Percentiles rank a stretch among this genome's conserved stretches.
phyloP scores from a whole-genome alignment of 129 eudicot species.

The Saussurea involucrata region DNA sequence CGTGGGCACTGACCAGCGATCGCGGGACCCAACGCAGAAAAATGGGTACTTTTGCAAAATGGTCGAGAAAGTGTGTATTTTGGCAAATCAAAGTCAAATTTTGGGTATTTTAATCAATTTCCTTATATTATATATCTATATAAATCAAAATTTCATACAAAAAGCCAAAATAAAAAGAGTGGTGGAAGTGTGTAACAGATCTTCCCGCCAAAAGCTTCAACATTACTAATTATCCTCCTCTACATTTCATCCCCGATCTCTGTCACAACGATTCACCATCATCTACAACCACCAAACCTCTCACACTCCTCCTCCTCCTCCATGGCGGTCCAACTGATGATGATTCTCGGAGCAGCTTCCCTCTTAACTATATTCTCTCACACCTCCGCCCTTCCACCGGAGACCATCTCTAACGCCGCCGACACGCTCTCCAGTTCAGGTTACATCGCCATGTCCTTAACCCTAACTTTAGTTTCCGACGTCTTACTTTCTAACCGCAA shows the following conservation, averaged over 20 bases:
- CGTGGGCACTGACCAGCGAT: too few relatives aligned
- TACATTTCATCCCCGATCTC: neutral
- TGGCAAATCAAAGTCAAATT: too few relatives aligned
- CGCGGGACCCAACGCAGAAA: too few relatives aligned
- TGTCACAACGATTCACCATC: constrained; percentile 5
- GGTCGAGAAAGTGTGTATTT: too few relatives aligned
- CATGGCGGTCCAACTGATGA: constrained; percentile 37
- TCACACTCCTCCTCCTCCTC: constrained; percentile 7
- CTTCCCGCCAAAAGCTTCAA: constrained; percentile 10
- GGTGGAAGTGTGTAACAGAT: neutral
- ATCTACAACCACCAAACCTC: constrained; percentile 13
- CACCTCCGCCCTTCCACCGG: constrained; percentile 39
- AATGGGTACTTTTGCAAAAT: too few relatives aligned
- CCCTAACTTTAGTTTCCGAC: constrained; percentile 50
- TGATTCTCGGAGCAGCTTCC: constrained; percentile 17
- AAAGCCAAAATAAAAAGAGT: neutral
- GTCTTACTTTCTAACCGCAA: constrained; percentile 23
- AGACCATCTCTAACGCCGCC: constrained; percentile 55
- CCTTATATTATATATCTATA: too few relatives aligned
- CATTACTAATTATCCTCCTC: neutral
- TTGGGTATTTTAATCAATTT: too few relatives aligned
- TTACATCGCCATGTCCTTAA: constrained; percentile 71
- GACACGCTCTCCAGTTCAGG: constrained; percentile 71
- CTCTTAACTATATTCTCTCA: constrained; percentile 17
- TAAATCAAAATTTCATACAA: neutral